Percentiles rank a stretch among this genome's conserved stretches.
phyloP scores from a whole-genome alignment of 495 filamentous ascomycete genomes.

The Amphirosellinia nigrospora region DNA sequence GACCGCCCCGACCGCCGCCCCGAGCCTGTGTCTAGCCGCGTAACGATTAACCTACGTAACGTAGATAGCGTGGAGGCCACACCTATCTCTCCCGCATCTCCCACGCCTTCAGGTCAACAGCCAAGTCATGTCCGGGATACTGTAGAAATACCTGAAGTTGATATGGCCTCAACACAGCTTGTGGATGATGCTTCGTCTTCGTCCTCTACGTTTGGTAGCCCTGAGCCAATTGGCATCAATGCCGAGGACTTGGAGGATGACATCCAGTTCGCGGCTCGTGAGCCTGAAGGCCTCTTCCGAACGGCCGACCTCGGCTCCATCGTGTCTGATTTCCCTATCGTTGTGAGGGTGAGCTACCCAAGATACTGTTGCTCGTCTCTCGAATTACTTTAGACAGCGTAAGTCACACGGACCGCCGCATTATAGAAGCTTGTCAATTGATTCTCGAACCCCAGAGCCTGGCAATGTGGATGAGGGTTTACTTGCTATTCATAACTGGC shows the following conservation, averaged over 20 bases:
- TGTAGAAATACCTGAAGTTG: conserved; percentile 50
- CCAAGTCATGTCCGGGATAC: conserved; percentile 44
- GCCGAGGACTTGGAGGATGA: conserved; percentile 43
- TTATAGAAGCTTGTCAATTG: conserved; percentile 25
- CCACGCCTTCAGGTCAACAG: conserved; percentile 38
- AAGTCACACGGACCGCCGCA: conserved; percentile 26
- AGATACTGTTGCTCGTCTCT: conserved; percentile 43
- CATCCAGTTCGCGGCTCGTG: conserved; percentile 30
- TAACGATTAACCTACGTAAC: conserved; percentile 61
- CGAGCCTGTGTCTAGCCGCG: conserved; percentile 52
- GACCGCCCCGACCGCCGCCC: conserved; percentile 39
- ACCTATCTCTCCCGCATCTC: conserved; percentile 55
- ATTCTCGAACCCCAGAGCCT: conserved; percentile 37
- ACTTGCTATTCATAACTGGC: conserved; percentile 48
- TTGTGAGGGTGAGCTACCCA: conserved; percentile 44
- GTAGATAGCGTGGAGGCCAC: conserved; percentile 46
- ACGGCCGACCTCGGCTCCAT: conserved; percentile 22
- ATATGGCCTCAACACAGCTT: conserved; percentile 35
- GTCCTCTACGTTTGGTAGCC: conserved; percentile 46
- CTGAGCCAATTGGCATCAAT: conserved; percentile 41
- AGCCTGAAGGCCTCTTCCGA: background rate
- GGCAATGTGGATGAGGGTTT: conserved; percentile 47
- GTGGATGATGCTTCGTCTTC: conserved; percentile 40
- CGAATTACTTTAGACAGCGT: conserved; percentile 48
- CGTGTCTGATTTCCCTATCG: conserved; percentile 50